Percentiles rank a stretch among this genome's conserved stretches.
Conservation (phyloP, 345 rosid genomes). For the Fremontodendron californicum region DNA sequence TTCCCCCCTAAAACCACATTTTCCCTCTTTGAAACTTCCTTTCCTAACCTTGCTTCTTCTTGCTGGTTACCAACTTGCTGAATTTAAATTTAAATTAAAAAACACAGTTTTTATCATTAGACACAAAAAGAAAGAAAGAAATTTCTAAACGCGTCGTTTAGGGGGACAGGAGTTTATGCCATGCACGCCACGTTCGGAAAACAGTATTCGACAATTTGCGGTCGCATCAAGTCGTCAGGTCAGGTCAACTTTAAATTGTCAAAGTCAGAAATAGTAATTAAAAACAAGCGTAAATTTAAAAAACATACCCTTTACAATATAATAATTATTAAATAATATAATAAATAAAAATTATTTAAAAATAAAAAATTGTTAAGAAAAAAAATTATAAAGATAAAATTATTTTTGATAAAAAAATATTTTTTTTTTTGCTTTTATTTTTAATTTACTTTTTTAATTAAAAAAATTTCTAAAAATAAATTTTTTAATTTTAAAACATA, state of each 20-base stretch:
- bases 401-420: too few relatives aligned
- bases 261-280: not conserved
- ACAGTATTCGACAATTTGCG: not conserved
- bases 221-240: not conserved
- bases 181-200: conserved; percentile 1
- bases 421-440: too few relatives aligned
- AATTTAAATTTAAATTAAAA: not conserved
- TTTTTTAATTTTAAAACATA: too few relatives aligned
- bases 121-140: not conserved
- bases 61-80: not conserved
- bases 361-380: too few relatives aligned
- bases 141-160: not conserved
- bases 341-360: too few relatives aligned
- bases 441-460: too few relatives aligned
- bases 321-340: too few relatives aligned
- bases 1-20: not conserved
- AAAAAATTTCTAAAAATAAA: too few relatives aligned
- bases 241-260: not conserved
- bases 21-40: not conserved
- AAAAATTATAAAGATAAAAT: too few relatives aligned
- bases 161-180: not conserved
- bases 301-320: too few relatives aligned
- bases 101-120: not conserved
- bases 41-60: not conserved
- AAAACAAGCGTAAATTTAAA: too few relatives aligned